Percentiles rank a stretch among this genome's conserved stretches.
Conservation (phyloP, 805 yeast species). For the Metschnikowia arizonensis region DNA sequence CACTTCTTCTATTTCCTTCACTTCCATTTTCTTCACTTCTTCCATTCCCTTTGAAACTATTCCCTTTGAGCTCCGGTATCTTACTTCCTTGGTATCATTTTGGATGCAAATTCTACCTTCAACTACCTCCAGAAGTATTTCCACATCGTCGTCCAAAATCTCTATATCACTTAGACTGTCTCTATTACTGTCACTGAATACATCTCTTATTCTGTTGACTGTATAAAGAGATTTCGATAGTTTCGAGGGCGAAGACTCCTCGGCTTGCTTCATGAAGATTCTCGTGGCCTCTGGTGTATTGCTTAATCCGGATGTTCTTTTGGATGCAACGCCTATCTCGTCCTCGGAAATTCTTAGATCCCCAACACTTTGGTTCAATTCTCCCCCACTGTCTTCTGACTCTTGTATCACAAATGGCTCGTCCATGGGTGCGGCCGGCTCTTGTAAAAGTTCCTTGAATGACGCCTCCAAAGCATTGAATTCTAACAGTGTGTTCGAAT, state of each 20-base stretch:
- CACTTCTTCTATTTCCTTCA: too few relatives aligned
- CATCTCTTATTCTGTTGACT: background rate
- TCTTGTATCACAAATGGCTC: conserved; percentile 16
- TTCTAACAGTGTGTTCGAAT: background rate
- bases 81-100: background rate
- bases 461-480: background rate
- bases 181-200: background rate
- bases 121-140: conserved; percentile 9
- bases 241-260: conserved; percentile 5
- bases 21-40: background rate
- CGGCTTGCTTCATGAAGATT: conserved; percentile 8
- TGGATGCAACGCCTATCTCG: background rate
- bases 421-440: conserved; percentile 15
- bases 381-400: conserved; percentile 16
- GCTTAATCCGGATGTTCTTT: background rate
- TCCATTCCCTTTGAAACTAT: background rate
- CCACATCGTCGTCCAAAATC: conserved; percentile 12
- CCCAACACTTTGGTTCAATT: conserved; percentile 19
- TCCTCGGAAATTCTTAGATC: conserved; percentile 15
- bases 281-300: conserved; percentile 13
- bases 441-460: conserved; percentile 3
- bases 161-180: conserved; percentile 9
- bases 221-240: background rate
- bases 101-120: background rate
- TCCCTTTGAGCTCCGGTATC: background rate